phyloP scores from a whole-genome alignment of 1,139 yeast genomes.

The Kodamaea fungicola region DNA sequence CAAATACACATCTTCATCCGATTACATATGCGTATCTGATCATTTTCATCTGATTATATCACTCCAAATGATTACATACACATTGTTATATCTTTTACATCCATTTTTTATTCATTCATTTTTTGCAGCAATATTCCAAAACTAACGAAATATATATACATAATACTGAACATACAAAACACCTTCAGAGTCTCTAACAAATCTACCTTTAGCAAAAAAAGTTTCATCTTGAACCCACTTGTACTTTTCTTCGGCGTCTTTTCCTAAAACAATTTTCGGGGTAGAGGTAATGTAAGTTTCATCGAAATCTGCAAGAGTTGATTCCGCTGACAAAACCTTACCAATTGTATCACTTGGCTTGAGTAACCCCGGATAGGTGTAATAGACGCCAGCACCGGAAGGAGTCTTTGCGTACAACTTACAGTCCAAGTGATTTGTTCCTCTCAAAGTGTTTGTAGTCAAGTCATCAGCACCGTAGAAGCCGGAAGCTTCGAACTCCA shows the following conservation, averaged over 20 bases:
- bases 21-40: too few relatives aligned
- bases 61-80: too few relatives aligned
- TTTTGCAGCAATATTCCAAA: background rate
- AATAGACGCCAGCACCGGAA: slow-evolving; percentile 35
- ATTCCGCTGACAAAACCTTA: slow-evolving; percentile 30
- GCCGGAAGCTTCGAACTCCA: slow-evolving; percentile 23
- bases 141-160: slow-evolving; percentile 29
- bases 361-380: slow-evolving; percentile 46
- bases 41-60: too few relatives aligned
- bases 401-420: slow-evolving; percentile 43
- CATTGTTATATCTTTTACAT: too few relatives aligned
- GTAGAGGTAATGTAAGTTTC: slow-evolving; percentile 47
- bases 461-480: slow-evolving; percentile 47
- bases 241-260: slow-evolving; percentile 36
- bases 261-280: slow-evolving; percentile 41
- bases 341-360: slow-evolving; percentile 30
- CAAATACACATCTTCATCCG: too few relatives aligned
- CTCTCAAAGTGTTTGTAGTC: slow-evolving; percentile 25
- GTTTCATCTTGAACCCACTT: slow-evolving; percentile 46
- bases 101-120: background rate
- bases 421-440: slow-evolving; percentile 45
- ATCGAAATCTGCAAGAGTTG: slow-evolving; percentile 30
- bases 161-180: slow-evolving; percentile 48
- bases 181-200: slow-evolving; percentile 43
- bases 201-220: slow-evolving; percentile 53